phyloP scores from a whole-genome alignment of 2,329 filamentous ascomycete species.

The Trichoderma atrobrunneum region DNA sequence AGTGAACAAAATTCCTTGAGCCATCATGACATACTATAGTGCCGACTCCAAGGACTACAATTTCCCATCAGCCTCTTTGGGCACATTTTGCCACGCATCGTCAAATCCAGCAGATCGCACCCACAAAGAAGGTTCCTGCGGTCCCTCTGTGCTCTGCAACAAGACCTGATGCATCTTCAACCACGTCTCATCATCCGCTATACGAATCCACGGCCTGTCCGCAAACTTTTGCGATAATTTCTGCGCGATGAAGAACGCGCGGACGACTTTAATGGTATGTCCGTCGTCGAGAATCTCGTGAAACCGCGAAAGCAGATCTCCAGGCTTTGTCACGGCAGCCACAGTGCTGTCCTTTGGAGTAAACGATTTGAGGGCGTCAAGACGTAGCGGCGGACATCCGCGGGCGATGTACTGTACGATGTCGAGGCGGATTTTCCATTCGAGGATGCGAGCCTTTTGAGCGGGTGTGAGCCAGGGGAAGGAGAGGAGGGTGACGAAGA shows the following conservation, averaged over 20 bases:
- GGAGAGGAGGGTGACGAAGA: slow-evolving; percentile 68
- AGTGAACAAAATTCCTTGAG: background rate
- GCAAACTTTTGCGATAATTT: slow-evolving; percentile 45
- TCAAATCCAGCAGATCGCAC: slow-evolving; percentile 61
- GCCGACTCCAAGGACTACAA: background rate
- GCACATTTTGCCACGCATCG: slow-evolving; percentile 55
- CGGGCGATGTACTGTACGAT: slow-evolving; percentile 71
- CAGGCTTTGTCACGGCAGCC: slow-evolving; percentile 42
- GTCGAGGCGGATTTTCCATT: slow-evolving; percentile 78
- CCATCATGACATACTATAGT: background rate
- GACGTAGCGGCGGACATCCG: slow-evolving; percentile 56
- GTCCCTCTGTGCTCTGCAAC: slow-evolving; percentile 58
- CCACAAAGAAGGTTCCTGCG: slow-evolving; percentile 56
- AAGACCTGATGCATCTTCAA: slow-evolving; percentile 58
- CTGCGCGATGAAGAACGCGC: slow-evolving; percentile 66
- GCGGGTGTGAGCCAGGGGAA: slow-evolving; percentile 58
- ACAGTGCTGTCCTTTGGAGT: slow-evolving; percentile 41
- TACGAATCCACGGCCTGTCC: slow-evolving; percentile 46
- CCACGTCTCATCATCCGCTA: slow-evolving; percentile 60
- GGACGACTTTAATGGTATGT: slow-evolving; percentile 72
- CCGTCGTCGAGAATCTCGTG: slow-evolving; percentile 67
- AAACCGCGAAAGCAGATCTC: slow-evolving; percentile 49
- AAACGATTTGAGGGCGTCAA: slow-evolving; percentile 61
- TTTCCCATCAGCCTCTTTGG: background rate
- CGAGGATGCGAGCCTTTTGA: slow-evolving; percentile 67